Conservation (phyloP, 2,329 filamentous ascomycete species). For the Cryphonectria parasitica region DNA sequence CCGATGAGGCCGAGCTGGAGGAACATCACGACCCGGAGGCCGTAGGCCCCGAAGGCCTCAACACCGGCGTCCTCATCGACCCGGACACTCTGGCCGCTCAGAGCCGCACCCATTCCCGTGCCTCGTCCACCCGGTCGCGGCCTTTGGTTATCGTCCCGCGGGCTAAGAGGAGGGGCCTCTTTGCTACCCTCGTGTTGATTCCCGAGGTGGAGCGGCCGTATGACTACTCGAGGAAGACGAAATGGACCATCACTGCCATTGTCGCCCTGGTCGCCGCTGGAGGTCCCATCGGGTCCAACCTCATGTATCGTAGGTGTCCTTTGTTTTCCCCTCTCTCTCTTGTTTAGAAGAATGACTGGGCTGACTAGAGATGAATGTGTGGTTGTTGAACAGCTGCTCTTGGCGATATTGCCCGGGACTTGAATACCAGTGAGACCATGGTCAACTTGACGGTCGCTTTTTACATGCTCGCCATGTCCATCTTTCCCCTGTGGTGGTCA, state of each 20-base stretch:
- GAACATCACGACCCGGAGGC: slow-evolving; percentile 26
- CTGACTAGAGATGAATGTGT: background rate
- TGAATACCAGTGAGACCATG: slow-evolving; percentile 66
- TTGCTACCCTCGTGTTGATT: slow-evolving; percentile 71
- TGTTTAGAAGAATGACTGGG: background rate
- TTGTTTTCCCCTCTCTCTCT: background rate
- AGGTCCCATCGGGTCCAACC: slow-evolving; percentile 81
- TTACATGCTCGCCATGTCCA: slow-evolving; percentile 82
- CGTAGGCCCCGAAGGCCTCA: slow-evolving; percentile 25
- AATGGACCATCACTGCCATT: slow-evolving; percentile 83
- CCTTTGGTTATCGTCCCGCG: slow-evolving; percentile 47
- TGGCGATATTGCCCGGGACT: slow-evolving; percentile 62
- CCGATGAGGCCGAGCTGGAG: slow-evolving; percentile 28
- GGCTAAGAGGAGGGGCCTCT: slow-evolving; percentile 67
- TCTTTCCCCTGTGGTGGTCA: slow-evolving; percentile 87
- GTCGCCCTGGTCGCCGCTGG: slow-evolving; percentile 77
- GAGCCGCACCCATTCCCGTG: slow-evolving; percentile 36
- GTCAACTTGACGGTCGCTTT: slow-evolving; percentile 77
- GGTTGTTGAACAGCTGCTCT: slow-evolving; percentile 62
- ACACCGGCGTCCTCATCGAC: slow-evolving; percentile 19
- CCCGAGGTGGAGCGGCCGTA: slow-evolving; percentile 79
- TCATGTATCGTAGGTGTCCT: slow-evolving; percentile 72
- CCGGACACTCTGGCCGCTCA: slow-evolving; percentile 15
- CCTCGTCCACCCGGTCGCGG: slow-evolving; percentile 46
- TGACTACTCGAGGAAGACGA: slow-evolving; percentile 72